Evolutionary conservation across 495 filamentous ascomycete genomes (phyloP), one percentile per base, ranked within the genome.

Genomic region (Penicillium manginii): DNA sequence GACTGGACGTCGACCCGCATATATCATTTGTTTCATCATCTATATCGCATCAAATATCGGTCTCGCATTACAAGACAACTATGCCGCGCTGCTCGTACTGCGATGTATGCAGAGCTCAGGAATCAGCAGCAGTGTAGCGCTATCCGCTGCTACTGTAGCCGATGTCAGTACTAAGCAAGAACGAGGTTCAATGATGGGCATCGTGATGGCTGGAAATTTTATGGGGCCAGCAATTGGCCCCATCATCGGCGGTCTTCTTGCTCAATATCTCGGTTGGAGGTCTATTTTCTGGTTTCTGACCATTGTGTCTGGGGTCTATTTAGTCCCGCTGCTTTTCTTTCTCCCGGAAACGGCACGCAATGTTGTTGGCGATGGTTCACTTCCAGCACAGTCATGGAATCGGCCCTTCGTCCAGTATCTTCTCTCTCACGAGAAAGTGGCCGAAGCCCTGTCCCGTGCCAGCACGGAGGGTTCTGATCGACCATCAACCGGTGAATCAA

Each of bases 231-330:
- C 82, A 2, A 54, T 88, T 10, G 84, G 83, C 4, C 87, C 86
- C 0, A 78, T 88, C 0, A 78, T 91, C 23, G 89, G 88, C 4
- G 88, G 88, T 1, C 55, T 90, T 0, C 72, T 91, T 2, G 75
- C 82, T 4, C 77, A 89, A 52, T 87, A 83, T 60, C 77, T 91
- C 2, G 87, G 86, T 1, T 92, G 88, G 88, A 66, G 83, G 21
- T 78, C 83, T 29, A 86, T 89, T 53, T 93, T 93, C 70, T 91
- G 88, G 88, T 90, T 91, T 63, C 76, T 90, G 17, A 76, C 79
- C 50, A 90, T 91, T 56, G 71, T 84, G 35, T 73, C 79, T 17
- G 82, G 76, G 0, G 73, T 76, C 5, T 65, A 73, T 19, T 49
- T 77, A 10, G 47, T 76, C 11, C 48, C 66, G 4, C 57, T 74